Evolutionary conservation across 2,329 filamentous ascomycete species (phyloP).

Genomic region (Colletotrichum salicis): DNA sequence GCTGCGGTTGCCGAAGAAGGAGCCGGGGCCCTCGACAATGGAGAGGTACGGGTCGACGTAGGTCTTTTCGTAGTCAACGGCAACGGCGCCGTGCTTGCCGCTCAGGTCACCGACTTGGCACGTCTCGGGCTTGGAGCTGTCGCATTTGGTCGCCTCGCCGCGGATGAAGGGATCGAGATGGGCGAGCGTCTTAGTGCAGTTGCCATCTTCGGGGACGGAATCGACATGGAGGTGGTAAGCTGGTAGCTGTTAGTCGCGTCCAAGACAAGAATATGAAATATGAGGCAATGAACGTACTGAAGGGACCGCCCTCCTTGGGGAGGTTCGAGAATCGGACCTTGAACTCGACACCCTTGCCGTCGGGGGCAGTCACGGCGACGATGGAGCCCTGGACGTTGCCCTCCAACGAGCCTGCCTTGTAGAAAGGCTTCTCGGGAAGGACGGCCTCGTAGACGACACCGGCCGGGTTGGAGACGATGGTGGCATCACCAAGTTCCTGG

Average conservation of each 20-base stretch:
- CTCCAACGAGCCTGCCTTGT: slow-evolving; percentile 55
- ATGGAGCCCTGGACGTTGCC: slow-evolving; percentile 68
- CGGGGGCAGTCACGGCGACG: slow-evolving; percentile 54
- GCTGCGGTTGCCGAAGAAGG: slow-evolving; percentile 74
- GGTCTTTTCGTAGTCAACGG: slow-evolving; percentile 54
- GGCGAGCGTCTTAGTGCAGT: slow-evolving; percentile 74
- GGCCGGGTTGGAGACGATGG: slow-evolving; percentile 64
- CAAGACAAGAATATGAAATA: neutral
- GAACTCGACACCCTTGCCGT: slow-evolving; percentile 66
- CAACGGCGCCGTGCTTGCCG: slow-evolving; percentile 76
- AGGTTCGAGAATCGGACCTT: slow-evolving; percentile 67
- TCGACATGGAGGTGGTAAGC: slow-evolving; percentile 79
- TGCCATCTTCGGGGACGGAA: slow-evolving; percentile 72
- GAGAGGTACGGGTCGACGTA: slow-evolving; percentile 70
- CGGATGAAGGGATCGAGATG: slow-evolving; percentile 79
- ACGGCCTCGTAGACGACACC: slow-evolving; percentile 64
- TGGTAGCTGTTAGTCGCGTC: slow-evolving; percentile 44
- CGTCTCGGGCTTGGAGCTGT: slow-evolving; percentile 64
- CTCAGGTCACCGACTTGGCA: slow-evolving; percentile 83
- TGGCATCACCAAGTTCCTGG: slow-evolving; percentile 59
- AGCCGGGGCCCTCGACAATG: slow-evolving; percentile 57
- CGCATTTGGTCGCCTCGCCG: slow-evolving; percentile 70
- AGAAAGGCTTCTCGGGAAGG: slow-evolving; percentile 65
- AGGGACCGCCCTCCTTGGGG: slow-evolving; percentile 66
- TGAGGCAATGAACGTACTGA: slow-evolving; percentile 59